Percentiles rank a stretch among this genome's conserved stretches.
These are phyloP conservation scores for Linnemannia schmuckeri DNA, from an alignment of 192 early-diverging fungal species.

Conservation along the genomic window DNA sequence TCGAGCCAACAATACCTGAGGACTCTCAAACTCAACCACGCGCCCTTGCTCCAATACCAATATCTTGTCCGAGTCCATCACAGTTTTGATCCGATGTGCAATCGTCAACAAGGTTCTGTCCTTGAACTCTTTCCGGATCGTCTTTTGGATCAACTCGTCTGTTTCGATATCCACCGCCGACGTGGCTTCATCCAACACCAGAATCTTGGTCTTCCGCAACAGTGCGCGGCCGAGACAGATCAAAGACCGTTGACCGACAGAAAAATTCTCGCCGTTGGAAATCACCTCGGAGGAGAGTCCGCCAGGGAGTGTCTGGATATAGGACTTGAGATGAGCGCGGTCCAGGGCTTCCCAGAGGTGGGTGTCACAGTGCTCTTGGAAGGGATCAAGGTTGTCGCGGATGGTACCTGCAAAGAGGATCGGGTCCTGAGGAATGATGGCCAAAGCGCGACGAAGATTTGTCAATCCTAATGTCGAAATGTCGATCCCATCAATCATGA, in stretches of 20 bases:
- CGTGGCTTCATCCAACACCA: conserved; percentile 62
- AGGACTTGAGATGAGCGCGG: conserved; percentile 74
- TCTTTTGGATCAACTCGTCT: conserved; percentile 88
- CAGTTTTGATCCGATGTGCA: conserved; percentile 90
- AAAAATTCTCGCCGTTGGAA: conserved; percentile 87
- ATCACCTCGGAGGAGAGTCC: conserved; percentile 77
- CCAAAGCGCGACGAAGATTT: conserved; percentile 69
- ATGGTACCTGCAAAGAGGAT: conserved; percentile 75
- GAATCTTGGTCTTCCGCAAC: conserved; percentile 67
- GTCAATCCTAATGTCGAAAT: conserved; percentile 70
- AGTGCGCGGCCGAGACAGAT: conserved; percentile 79
- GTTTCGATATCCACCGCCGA: conserved; percentile 85
- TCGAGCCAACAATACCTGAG: conserved; percentile 69
- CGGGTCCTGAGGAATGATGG: conserved; percentile 87
- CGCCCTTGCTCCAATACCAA: conserved; percentile 80
- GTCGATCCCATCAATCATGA: conserved; percentile 72
- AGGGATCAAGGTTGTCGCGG: conserved; percentile 71
- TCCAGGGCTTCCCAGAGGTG: conserved; percentile 80
- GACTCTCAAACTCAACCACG: conserved; percentile 88
- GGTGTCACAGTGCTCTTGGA: conserved; percentile 59
- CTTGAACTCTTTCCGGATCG: conserved; percentile 82
- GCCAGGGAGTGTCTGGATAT: conserved; percentile 71
- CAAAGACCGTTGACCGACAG: conserved; percentile 82
- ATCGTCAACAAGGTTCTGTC: conserved; percentile 88
- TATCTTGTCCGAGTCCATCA: conserved; percentile 88